Conservation (phyloP, 305 asterid species). For the Plantago lanceolata region DNA sequence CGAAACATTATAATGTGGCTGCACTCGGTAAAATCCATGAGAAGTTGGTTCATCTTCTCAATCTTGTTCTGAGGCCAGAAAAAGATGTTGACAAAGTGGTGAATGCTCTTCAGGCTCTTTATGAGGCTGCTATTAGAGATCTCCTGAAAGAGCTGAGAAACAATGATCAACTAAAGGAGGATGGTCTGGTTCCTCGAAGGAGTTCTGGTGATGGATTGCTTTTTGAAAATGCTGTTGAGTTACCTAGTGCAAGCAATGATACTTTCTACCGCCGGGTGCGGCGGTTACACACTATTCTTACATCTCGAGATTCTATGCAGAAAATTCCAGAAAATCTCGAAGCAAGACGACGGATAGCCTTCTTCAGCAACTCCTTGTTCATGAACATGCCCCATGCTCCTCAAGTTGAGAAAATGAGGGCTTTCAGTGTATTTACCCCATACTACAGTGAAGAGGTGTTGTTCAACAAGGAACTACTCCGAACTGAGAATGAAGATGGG, state of each 20-base stretch:
- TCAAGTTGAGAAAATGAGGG: conserved; percentile 91
- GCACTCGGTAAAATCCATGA: conserved; percentile 67
- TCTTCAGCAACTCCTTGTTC: conserved; percentile 94
- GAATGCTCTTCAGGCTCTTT: conserved; percentile 91
- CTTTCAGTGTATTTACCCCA: conserved; percentile 97
- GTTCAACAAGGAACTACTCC: conserved; percentile 82
- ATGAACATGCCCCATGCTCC: conserved; percentile 99
- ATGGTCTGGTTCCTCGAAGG: conserved; percentile 76
- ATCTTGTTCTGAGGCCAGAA: conserved; percentile 56
- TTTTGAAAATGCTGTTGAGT: conserved; percentile 69
- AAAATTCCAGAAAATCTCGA: conserved; percentile 82
- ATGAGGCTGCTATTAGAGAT: conserved; percentile 88
- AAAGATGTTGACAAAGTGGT: conserved; percentile 63
- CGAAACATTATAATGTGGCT: conserved; percentile 57
- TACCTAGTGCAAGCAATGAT: conserved; percentile 64
- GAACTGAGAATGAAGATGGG: conserved; percentile 96
- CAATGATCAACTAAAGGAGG: conserved; percentile 72
- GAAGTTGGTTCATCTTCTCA: conserved; percentile 69
- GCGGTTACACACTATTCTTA: conserved; percentile 77
- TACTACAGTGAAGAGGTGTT: conserved; percentile 92
- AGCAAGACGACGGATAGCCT: conserved; percentile 94
- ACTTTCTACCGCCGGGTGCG: conserved; percentile 79
- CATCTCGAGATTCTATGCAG: conserved; percentile 86
- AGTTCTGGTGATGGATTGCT: conserved; percentile 62
- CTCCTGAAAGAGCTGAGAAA: conserved; percentile 64